These are phyloP conservation scores for Fusarium proliferatum DNA, from an alignment of 2,329 filamentous ascomycete genomes.

Conservation along the genomic window DNA sequence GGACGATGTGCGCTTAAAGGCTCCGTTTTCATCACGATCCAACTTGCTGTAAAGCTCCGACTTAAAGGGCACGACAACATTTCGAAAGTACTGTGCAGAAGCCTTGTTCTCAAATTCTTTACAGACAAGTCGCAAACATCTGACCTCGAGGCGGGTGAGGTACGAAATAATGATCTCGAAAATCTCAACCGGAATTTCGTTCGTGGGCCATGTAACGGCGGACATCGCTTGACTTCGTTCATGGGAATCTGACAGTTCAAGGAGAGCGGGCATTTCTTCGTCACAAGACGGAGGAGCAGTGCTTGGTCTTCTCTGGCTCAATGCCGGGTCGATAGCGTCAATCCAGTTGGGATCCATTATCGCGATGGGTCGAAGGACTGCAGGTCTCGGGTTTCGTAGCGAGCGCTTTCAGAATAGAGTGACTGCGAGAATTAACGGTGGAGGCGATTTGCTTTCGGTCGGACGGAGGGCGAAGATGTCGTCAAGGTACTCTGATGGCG, in stretches of 20 bases:
- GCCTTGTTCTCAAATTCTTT: conserved; percentile 67
- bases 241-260: conserved; percentile 9
- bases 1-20: conserved; percentile 40
- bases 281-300: conserved; percentile 37
- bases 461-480: conserved; percentile 24
- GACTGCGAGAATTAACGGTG: neutral
- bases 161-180: conserved; percentile 67
- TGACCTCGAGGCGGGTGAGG: conserved; percentile 68
- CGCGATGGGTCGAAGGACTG: neutral
- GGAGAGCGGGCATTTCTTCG: conserved; percentile 14
- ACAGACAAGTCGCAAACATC: conserved; percentile 70
- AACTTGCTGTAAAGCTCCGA: conserved; percentile 67
- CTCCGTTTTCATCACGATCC: conserved; percentile 35
- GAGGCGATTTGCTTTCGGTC: conserved; percentile 25
- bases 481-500: conserved; percentile 20
- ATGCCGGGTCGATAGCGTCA: neutral
- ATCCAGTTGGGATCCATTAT: neutral
- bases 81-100: conserved; percentile 68
- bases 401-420: neutral
- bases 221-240: neutral
- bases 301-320: conserved; percentile 18
- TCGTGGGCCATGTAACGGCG: conserved; percentile 47
- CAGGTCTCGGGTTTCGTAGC: neutral
- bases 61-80: conserved; percentile 73
- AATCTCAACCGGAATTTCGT: conserved; percentile 68